Conservation (phyloP, 2,329 filamentous ascomycete genomes). For the Alternaria hordeiaustralica region DNA sequence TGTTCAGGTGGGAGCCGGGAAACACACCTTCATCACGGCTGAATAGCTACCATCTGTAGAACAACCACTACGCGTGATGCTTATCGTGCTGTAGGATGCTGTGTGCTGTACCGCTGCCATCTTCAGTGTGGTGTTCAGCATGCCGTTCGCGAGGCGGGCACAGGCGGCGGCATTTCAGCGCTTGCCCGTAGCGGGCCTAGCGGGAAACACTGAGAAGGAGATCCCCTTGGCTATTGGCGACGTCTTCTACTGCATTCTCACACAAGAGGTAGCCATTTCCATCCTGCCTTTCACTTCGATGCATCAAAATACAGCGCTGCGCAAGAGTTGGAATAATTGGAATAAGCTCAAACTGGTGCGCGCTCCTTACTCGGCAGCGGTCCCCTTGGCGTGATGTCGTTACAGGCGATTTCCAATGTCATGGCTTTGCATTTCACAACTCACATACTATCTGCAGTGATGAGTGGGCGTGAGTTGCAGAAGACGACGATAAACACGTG, state of each 20-base stretch:
- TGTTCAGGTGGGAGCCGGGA: neutral
- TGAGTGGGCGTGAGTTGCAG: neutral
- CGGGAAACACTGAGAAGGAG: neutral
- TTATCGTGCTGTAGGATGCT: neutral
- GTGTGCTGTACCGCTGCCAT: neutral
- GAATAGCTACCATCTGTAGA: neutral
- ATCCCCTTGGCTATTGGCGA: neutral
- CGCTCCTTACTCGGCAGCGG: neutral
- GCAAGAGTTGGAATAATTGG: neutral
- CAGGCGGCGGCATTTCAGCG: neutral
- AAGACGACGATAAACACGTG: neutral
- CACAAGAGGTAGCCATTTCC: neutral
- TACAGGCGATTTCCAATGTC: neutral
- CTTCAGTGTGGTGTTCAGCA: neutral
- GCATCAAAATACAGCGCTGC: neutral
- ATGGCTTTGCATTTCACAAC: neutral
- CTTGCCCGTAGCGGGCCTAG: conserved; percentile 3
- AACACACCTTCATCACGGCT: neutral
- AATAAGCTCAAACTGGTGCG: neutral
- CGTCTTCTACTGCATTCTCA: neutral
- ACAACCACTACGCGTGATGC: neutral
- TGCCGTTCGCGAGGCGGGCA: neutral
- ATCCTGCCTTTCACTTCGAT: neutral
- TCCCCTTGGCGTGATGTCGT: neutral
- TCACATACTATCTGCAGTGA: neutral